Evolutionary conservation across 306 rosid genomes (phyloP).

Genomic region (Bauhinia variegata): DNA sequence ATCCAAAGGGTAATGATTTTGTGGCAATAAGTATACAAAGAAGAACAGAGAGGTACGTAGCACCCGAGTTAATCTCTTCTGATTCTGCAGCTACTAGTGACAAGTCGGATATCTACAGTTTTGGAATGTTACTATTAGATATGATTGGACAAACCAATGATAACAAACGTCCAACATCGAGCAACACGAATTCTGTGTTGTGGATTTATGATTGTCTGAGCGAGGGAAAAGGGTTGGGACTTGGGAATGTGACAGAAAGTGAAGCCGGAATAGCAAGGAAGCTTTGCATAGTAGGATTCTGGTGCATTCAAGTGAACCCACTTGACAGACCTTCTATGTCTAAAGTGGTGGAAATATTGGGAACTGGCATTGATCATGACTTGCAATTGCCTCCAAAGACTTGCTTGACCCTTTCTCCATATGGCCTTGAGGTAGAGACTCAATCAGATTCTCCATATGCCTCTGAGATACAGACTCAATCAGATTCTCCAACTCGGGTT

Average conservation of each 20-base stretch:
- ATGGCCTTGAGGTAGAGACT: too few relatives aligned
- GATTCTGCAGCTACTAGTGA: not conserved
- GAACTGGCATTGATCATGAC: too few relatives aligned
- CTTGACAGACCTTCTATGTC: too few relatives aligned
- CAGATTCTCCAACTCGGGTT: too few relatives aligned
- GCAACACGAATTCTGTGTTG: not conserved
- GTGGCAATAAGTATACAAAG: not conserved
- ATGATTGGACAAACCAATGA: not conserved
- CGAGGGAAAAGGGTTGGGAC: not conserved
- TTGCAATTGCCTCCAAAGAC: too few relatives aligned
- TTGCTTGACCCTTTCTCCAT: too few relatives aligned
- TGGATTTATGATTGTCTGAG: not conserved
- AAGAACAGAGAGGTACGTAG: not conserved
- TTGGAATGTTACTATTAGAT: not conserved
- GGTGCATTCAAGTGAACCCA: too few relatives aligned
- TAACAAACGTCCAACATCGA: not conserved
- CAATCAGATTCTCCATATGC: too few relatives aligned
- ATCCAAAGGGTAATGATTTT: not conserved
- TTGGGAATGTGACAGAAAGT: not conserved
- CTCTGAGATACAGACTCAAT: too few relatives aligned
- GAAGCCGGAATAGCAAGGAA: not conserved
- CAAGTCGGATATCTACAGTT: slow-evolving; percentile 5
- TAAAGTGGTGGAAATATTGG: too few relatives aligned
- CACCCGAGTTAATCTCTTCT: not conserved
- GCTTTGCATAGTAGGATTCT: too few relatives aligned